Evolutionary conservation across 1,139 yeast species (phyloP), one percentile per base, ranked within the genome.

Genomic region (Magnusiomyces tetraspermus): DNA sequence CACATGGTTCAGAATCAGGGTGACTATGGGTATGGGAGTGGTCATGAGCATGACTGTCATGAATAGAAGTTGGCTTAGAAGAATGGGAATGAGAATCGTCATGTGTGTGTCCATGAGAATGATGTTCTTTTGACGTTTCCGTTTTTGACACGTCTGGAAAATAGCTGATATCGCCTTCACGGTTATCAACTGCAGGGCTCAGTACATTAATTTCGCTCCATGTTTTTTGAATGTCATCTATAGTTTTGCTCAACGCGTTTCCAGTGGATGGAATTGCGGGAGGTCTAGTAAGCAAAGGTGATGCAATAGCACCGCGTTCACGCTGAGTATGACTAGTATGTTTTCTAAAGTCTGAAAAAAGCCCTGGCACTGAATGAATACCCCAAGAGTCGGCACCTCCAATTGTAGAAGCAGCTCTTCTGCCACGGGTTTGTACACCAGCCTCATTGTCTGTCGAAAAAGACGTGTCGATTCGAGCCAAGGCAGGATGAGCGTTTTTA

Each of bases 321-420:
- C 47, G 47, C 23, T 51, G 53, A 19, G 41, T 40, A 19, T 51
- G 51, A n/a, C 64, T 60, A 1, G 72, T 66, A 56, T 69, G 72
- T 31, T 71, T 57, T 50, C 68, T 67, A 56, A 69, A 69, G 53
- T 69, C 72, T 11, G 65, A 63, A 33, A 69, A 62, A 61, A 69
- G 60, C 15, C 63, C 63, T 1, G 73, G 72, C 13, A 69, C 73
- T n/a, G 69, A 64, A 54, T 61, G 69, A 37, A 69, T 60, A 22
- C 73, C 73, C 73, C 73, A 69, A 10, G 52, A 41, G 38, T 54
- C 53, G 13, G 51, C 49, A 11, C 44, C 44, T 11, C 45, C 2
- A 13, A 57, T 1, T 3, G 47, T 28, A 15, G 47, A 44, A 3
- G 47, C 47, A 28, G 47, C 47, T 28, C 47, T 13, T 2, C 37